These are phyloP conservation scores for Fraxinus platypoda DNA, from an alignment of 305 asterid species.

Conservation along the genomic window DNA sequence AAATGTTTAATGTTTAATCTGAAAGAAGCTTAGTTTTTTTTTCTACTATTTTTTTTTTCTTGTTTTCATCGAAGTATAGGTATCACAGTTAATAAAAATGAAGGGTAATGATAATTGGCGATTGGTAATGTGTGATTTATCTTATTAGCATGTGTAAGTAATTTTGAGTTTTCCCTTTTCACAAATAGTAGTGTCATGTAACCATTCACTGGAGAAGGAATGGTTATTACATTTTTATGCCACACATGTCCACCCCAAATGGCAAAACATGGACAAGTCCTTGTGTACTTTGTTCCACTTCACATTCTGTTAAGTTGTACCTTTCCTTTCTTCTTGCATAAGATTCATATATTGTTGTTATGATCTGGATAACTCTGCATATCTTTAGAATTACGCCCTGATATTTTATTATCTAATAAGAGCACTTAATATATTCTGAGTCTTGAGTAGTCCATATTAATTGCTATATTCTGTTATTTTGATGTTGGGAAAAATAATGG, in stretches of 20 bases:
- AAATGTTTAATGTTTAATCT: not conserved
- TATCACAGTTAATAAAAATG: not conserved
- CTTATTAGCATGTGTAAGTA: not conserved
- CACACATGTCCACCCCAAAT: not conserved
- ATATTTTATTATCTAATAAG: not conserved
- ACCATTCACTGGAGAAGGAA: not conserved
- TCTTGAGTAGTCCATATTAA: not conserved
- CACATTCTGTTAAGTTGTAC: slow-evolving; percentile 3
- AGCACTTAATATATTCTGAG: not conserved
- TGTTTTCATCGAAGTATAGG: not conserved
- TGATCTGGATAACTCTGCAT: slow-evolving; percentile 1
- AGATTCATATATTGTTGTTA: slow-evolving; percentile 1
- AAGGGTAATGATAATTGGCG: not conserved
- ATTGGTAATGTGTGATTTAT: not conserved
- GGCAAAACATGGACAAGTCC: not conserved
- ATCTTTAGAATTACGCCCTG: not conserved
- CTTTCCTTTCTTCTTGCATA: slow-evolving; percentile 1
- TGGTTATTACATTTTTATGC: not conserved
- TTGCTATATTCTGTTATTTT: not conserved
- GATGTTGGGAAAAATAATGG: not conserved
- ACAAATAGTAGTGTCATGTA: not conserved
- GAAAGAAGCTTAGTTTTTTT: not conserved
- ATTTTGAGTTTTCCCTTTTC: not conserved
- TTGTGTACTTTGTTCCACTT: slow-evolving; percentile 3
- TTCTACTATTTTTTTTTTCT: not conserved